These are phyloP conservation scores for Pythium scleroteichum DNA, from an alignment of 352 stramenopile species.

Conservation along the genomic window DNA sequence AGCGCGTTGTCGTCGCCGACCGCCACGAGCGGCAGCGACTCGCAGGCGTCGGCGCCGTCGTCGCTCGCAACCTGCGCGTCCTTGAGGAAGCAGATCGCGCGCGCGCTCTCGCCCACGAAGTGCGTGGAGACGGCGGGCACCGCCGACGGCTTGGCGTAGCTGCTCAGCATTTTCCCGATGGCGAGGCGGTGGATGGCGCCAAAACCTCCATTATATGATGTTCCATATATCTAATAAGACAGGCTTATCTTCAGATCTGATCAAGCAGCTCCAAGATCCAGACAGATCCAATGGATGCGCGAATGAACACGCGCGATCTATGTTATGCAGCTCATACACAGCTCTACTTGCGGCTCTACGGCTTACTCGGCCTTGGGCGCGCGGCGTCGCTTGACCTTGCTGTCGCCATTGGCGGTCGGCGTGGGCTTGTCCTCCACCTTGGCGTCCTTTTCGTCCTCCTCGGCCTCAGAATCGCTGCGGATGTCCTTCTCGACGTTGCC, in stretches of 20 bases:
- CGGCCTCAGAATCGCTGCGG: conserved; percentile 73
- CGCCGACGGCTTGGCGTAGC: conserved; percentile 10
- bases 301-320: not conserved
- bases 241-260: conserved; percentile 1
- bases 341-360: not conserved
- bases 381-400: conserved; percentile 55
- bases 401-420: conserved; percentile 20
- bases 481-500: conserved; percentile 84
- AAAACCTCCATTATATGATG: conserved; percentile 12
- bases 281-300: not conserved
- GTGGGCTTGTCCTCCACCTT: conserved; percentile 18
- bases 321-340: not conserved
- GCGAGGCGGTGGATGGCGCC: conserved; percentile 14
- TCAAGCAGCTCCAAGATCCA: not conserved
- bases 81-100: conserved; percentile 61
- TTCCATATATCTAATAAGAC: not conserved
- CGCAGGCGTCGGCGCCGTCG: not conserved
- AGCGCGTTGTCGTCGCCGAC: conserved; percentile 58
- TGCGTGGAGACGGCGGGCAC: conserved; percentile 44
- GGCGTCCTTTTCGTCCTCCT: conserved; percentile 41
- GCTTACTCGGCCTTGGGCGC: conserved; percentile 66
- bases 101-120: conserved; percentile 65
- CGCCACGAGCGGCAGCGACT: conserved; percentile 54
- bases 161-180: conserved; percentile 36
- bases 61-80: conserved; percentile 37